Evolutionary conservation across 768 basidiomycete genomes (phyloP).

Genomic region (Gymnopilus dilepis): DNA sequence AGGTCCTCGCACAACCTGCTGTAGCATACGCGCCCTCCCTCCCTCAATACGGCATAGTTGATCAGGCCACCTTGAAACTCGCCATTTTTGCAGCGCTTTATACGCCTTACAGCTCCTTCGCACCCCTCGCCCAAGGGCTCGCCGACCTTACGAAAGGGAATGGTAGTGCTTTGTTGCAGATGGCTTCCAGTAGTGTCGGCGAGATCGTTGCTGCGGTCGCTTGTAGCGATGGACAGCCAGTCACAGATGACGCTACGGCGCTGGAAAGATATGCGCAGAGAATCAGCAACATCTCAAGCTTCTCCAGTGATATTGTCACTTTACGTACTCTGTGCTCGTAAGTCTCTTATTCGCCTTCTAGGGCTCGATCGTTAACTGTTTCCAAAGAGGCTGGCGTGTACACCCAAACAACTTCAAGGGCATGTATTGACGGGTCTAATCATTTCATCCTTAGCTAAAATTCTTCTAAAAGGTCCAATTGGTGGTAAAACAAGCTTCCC

Average conservation of each 20-base stretch:
- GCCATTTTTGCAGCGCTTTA: slow-evolving; percentile 40
- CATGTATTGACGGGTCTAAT: neutral
- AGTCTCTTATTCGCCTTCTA: neutral
- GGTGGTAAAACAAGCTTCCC: slow-evolving; percentile 44
- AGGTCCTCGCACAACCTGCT: slow-evolving; percentile 35
- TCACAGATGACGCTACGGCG: neutral
- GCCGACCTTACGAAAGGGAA: slow-evolving; percentile 39
- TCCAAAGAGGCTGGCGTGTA: slow-evolving; percentile 1
- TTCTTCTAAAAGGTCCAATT: slow-evolving; percentile 35
- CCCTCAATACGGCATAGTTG: slow-evolving; percentile 38
- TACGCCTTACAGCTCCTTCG: slow-evolving; percentile 37
- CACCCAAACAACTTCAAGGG: slow-evolving; percentile 17
- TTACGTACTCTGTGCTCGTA: slow-evolving; percentile 5
- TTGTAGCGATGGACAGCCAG: neutral
- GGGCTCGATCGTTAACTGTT: neutral
- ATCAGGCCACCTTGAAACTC: slow-evolving; percentile 35
- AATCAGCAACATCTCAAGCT: slow-evolving; percentile 1
- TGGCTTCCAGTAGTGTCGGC: neutral
- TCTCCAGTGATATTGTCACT: neutral
- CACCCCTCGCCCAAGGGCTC: slow-evolving; percentile 39
- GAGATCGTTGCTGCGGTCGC: neutral
- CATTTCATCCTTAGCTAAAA: neutral
- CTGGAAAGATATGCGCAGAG: neutral
- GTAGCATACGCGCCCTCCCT: slow-evolving; percentile 32
- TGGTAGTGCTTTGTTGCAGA: slow-evolving; percentile 19